Evolutionary conservation across 495 filamentous ascomycete genomes (phyloP), one percentile per base, ranked within the genome.

Genomic region (Diplogelasinospora grovesii): DNA sequence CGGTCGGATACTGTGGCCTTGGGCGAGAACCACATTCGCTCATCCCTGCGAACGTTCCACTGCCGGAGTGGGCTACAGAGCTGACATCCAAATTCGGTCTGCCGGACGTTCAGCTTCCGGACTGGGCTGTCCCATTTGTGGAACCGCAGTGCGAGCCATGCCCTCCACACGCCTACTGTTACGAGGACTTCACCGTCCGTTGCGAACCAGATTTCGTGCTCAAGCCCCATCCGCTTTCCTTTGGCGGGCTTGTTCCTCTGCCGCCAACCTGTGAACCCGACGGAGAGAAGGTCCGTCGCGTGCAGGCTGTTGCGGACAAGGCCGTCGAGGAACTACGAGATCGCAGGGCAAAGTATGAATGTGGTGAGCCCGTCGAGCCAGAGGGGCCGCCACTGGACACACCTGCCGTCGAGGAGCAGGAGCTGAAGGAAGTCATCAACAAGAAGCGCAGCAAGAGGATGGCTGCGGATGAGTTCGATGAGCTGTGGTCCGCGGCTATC

Each of bases 211-310:
- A 89, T 54, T 98, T 89, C 53, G 71, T 97, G 33, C 73, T 92
- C 20, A 81, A 83, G 56, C 73, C 81, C 5, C 92, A 96, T 60
- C 90, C 88, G 5, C 70, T 95, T 9, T 79, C 89, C 0, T 54
- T 96, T 0, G 79, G 82, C 16, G 90, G 92, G 3, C 52, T 92
- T 10, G 53, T 96, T 7, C 92, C 92, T 13, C 65, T 97, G 20
- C 77, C 90, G 1, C 90, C 92, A 9, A 87, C 83, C n/a, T 98
- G 92, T 57, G 90, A 95, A 58, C 82, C 93, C 1, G 93, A 98
- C 57, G 85, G 88, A 35, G 86, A 90, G 57, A 96, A 95, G 55
- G 85, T 82, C 14, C 82, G 88, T 33, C 79, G 81, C 19, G 86
- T 96, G 30, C 83, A 87, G 52, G 77, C 81, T 25, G 87, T 98